Conservation (phyloP, 2,329 filamentous ascomycete genomes). For the Arthroderma sp. region DNA sequence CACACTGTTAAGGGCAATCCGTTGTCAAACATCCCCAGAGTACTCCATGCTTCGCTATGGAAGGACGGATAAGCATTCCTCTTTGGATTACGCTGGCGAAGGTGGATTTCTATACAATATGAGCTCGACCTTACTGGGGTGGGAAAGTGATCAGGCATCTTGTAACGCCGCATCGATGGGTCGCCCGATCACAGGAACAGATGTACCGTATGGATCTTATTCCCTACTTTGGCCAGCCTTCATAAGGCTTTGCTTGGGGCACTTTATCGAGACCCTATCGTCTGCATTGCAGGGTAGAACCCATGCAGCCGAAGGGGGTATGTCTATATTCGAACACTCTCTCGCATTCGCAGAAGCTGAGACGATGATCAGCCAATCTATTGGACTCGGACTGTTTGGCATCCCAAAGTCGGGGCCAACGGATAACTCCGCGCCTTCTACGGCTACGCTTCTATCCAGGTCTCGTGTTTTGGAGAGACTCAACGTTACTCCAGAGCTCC, state of each 20-base stretch:
- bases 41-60: constrained; percentile 60
- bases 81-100: constrained; percentile 56
- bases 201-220: constrained; percentile 61
- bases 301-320: constrained; percentile 74
- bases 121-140: constrained; percentile 59
- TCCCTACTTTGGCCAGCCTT: constrained; percentile 46
- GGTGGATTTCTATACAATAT: constrained; percentile 59
- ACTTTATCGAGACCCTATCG: constrained; percentile 78
- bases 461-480: constrained; percentile 58
- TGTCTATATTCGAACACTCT: constrained; percentile 94
- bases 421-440: constrained; percentile 18
- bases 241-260: constrained; percentile 49
- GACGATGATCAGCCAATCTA: constrained; percentile 65
- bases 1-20: constrained; percentile 66
- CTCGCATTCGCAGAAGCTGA: constrained; percentile 93
- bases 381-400: constrained; percentile 56
- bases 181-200: constrained; percentile 37
- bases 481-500: constrained; percentile 79
- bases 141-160: constrained; percentile 59
- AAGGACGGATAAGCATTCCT: constrained; percentile 49
- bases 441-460: constrained; percentile 26
- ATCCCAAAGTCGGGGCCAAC: constrained; percentile 30
- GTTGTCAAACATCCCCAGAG: constrained; percentile 74
- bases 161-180: constrained; percentile 66
- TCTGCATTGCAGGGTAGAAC: constrained; percentile 76